Evolutionary conservation across 2,329 filamentous ascomycete genomes (phyloP), one percentile per base, ranked within the genome.

Genomic region (Aspergillus latus): DNA sequence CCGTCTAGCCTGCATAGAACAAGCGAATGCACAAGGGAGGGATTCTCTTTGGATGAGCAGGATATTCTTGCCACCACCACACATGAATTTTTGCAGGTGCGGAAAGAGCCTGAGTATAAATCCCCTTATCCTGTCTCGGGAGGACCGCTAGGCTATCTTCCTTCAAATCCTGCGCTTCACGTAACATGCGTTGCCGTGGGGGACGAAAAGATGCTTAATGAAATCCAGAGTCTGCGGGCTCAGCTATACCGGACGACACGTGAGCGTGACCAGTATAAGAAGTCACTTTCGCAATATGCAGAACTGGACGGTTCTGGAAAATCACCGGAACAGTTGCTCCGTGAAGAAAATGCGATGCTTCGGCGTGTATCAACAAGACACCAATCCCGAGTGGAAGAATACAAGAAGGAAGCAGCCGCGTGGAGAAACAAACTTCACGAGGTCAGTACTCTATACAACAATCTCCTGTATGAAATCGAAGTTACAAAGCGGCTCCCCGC

Each of bases 71-170:
- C 64, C 5, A 66, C 50, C 40, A 56, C 62, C 13, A 56, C 45
- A 28, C 65, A 66, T 21, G 68, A 72, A 49, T 54, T 62, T 16
- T 53, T 68, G 47, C 58, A 62, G 40, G 55, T 67, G 9, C 39
- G 52, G 10, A 51, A 62, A 29, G 49, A 60, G 36, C 59, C 59
- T 2, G 54, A 66, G 29, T 70, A 72, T 48, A 51, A 66, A 5
- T 73, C 71, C 1, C 72, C 72, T 6, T 74, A 73, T 55, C 68
- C 68, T 13, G 50, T 45, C 15, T 60, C 63, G 29, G 61, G 62
- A 11, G 66, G 67, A 1, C 58, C 58, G 8, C 49, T 72, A 26
- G 67, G 64, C 2, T 71, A 71, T 49, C 57, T 68, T 44, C 67
- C 67, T 30, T 73, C 71, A 4, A 56, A 68, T 8, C 70, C 70